Evolutionary conservation across 257 asterid species (phyloP).

Genomic region (Marsdenia floribunda): DNA sequence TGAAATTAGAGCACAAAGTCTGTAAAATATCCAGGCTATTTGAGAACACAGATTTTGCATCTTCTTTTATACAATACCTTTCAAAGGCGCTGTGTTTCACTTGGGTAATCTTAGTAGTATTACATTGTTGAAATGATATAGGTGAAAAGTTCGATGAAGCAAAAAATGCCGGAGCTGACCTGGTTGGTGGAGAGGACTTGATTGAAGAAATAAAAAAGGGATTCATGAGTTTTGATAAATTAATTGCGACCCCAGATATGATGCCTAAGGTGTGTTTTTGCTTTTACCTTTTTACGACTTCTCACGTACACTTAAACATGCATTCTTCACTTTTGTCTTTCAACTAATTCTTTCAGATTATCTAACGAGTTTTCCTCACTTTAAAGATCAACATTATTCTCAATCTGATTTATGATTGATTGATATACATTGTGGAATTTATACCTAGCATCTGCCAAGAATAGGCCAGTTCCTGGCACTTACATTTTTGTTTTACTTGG

Average conservation of each 20-base stretch:
- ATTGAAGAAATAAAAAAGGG: conserved; percentile 89
- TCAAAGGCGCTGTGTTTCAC: background rate
- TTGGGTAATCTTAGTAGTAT: conserved; percentile 25
- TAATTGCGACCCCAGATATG: conserved; percentile 98
- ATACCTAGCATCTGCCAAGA: background rate
- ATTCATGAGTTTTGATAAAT: conserved; percentile 89
- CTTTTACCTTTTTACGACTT: conserved; percentile 4
- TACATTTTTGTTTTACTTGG: conserved; percentile 13
- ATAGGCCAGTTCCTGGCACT: background rate
- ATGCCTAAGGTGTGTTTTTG: conserved; percentile 78
- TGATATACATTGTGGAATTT: background rate
- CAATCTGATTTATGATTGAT: background rate
- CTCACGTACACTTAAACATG: background rate
- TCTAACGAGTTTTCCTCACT: background rate
- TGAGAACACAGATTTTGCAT: background rate
- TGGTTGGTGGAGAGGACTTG: conserved; percentile 97
- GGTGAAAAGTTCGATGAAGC: conserved; percentile 99
- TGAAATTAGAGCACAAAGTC: background rate
- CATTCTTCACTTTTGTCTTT: background rate
- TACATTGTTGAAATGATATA: conserved; percentile 30
- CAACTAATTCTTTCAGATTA: background rate
- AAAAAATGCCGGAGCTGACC: conserved; percentile 94
- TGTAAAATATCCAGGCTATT: background rate
- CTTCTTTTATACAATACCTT: background rate
- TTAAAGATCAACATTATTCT: background rate